Percentiles rank a stretch among this genome's conserved stretches.
These are phyloP conservation scores for Fibroporia radiculosa DNA, from an alignment of 768 basidiomycete species.

Conservation along the genomic window DNA sequence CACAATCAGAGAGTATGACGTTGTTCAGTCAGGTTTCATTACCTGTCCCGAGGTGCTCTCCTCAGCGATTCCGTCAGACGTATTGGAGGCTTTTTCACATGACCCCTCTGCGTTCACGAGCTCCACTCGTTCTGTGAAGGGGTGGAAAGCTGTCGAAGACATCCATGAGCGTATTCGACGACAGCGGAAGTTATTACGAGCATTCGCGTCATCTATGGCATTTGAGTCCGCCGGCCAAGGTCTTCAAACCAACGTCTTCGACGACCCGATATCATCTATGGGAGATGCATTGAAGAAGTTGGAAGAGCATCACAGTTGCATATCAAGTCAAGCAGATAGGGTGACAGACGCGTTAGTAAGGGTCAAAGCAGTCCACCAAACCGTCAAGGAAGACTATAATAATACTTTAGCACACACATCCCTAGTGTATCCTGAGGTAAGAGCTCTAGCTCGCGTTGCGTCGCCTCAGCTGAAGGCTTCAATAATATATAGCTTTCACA, in stretches of 20 bases:
- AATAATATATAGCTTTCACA: conserved; percentile 49
- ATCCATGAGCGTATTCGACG: conserved; percentile 54
- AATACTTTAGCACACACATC: conserved; percentile 58
- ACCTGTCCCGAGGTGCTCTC: conserved; percentile 40
- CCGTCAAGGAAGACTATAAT: conserved; percentile 61
- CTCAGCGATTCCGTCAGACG: conserved; percentile 48
- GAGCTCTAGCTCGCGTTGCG: no score
- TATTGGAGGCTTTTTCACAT: conserved; percentile 67
- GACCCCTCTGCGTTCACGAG: conserved; percentile 74
- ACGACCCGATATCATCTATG: conserved; percentile 46
- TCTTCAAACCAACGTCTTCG: conserved; percentile 28
- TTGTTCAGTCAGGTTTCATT: conserved; percentile 44
- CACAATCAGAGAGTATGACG: conserved; percentile 59
- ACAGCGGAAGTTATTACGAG: conserved; percentile 40
- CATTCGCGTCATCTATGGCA: conserved; percentile 25
- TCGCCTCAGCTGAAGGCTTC: no score
- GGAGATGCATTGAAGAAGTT: conserved; percentile 42
- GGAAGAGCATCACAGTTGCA: conserved; percentile 36
- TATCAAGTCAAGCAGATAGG: conserved; percentile 39
- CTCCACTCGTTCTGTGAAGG: conserved; percentile 47
- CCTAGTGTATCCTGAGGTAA: conserved; percentile 72
- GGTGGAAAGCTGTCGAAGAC: conserved; percentile 74
- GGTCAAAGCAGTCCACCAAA: conserved; percentile 47
- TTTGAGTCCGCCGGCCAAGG: conserved; percentile 31
- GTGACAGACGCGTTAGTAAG: conserved; percentile 40